Evolutionary conservation across 345 rosid genomes (phyloP).

Genomic region (Populus simonii): DNA sequence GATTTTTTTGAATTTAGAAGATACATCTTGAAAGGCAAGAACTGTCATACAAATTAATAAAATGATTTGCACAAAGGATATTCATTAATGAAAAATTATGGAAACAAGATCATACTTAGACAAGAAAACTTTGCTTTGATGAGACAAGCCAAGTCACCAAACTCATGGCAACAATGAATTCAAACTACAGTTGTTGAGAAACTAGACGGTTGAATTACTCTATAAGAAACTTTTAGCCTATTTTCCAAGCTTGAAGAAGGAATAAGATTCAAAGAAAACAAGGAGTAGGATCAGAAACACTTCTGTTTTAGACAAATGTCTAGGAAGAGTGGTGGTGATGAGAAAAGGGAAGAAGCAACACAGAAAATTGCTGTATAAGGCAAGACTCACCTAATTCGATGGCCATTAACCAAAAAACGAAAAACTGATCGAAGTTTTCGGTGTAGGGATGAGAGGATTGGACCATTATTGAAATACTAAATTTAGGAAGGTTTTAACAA

Average conservation of each 20-base stretch:
- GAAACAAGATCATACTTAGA: not conserved
- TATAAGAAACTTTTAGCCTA: not conserved
- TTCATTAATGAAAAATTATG: not conserved
- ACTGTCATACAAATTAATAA: not conserved
- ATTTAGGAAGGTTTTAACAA: slow-evolving; percentile 23
- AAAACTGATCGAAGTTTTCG: slow-evolving; percentile 32
- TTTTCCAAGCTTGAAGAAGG: not conserved
- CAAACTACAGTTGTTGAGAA: slow-evolving; percentile 5
- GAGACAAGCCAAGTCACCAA: not conserved
- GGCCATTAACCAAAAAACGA: slow-evolving; percentile 21
- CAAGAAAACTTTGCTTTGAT: not conserved
- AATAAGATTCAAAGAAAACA: not conserved
- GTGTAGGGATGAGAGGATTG: slow-evolving; percentile 9
- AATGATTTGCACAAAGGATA: not conserved
- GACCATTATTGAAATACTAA: slow-evolving; percentile 4
- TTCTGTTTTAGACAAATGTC: slow-evolving; percentile 14
- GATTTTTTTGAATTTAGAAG: not conserved
- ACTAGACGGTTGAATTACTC: not conserved
- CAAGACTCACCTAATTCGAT: slow-evolving; percentile 2
- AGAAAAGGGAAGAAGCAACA: slow-evolving; percentile 11
- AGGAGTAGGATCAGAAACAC: not conserved
- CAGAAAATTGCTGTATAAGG: slow-evolving; percentile 13
- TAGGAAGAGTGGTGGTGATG: not conserved
- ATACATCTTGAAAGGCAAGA: not conserved
- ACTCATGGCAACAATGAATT: not conserved